Evolutionary conservation across 768 basidiomycete species (phyloP).

Genomic region (Macrocybe gigantea): DNA sequence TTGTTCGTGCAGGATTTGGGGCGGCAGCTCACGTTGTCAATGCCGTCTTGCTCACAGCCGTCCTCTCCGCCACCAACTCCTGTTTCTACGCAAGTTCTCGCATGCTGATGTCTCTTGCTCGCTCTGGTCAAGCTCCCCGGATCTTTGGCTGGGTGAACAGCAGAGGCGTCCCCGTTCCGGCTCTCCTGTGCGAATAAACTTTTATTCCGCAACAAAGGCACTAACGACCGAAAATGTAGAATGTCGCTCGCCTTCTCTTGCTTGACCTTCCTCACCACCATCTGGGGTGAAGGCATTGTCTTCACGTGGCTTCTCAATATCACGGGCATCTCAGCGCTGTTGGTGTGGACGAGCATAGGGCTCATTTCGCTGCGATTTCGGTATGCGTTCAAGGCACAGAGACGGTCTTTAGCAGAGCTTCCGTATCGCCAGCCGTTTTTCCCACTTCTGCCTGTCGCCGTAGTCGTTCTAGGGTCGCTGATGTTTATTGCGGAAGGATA

Average conservation of each 20-base stretch:
- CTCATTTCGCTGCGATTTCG: slow-evolving; percentile 57
- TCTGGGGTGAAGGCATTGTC: slow-evolving; percentile 50
- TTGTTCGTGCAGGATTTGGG: slow-evolving; percentile 57
- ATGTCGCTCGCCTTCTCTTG: slow-evolving; percentile 41
- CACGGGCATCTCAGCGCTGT: slow-evolving; percentile 59
- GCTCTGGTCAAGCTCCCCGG: slow-evolving; percentile 57
- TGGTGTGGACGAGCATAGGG: slow-evolving; percentile 62
- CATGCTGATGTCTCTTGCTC: slow-evolving; percentile 56
- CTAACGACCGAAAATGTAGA: slow-evolving; percentile 20
- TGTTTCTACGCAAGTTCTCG: slow-evolving; percentile 64
- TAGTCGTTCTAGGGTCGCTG: slow-evolving; percentile 40
- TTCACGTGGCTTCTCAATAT: slow-evolving; percentile 59
- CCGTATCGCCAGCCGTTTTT: slow-evolving; percentile 54
- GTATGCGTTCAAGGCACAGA: slow-evolving; percentile 49
- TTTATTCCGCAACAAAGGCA: slow-evolving; percentile 15
- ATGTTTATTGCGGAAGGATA: slow-evolving; percentile 57
- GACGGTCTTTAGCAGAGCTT: slow-evolving; percentile 43
- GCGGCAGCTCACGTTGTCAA: slow-evolving; percentile 60
- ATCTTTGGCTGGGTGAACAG: slow-evolving; percentile 61
- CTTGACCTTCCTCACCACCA: slow-evolving; percentile 50
- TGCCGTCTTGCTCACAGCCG: slow-evolving; percentile 60
- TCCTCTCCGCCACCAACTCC: slow-evolving; percentile 58
- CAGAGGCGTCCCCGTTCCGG: slow-evolving; percentile 57
- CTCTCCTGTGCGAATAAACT: slow-evolving; percentile 37
- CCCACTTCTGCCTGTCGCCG: slow-evolving; percentile 44